phyloP scores from a whole-genome alignment of 164 flowering plant species.

The Tetracentron sinense region DNA sequence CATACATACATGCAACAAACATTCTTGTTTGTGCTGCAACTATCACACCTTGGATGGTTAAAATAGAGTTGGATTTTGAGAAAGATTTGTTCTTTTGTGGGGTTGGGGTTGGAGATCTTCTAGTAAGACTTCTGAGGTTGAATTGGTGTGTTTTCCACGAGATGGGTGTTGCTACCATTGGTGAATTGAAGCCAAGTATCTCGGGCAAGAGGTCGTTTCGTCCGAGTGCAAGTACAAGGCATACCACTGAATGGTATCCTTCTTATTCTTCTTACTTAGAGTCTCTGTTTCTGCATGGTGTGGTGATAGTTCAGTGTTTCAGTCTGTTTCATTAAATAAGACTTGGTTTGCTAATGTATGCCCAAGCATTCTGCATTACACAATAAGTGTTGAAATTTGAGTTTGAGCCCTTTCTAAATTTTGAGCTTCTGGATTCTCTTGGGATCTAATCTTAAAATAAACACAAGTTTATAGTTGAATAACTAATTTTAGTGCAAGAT shows the following conservation, averaged over 20 bases:
- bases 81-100: slow-evolving; percentile 4
- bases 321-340: not conserved
- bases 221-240: slow-evolving; percentile 66
- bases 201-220: slow-evolving; percentile 79
- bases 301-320: too few species aligned
- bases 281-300: too few species aligned
- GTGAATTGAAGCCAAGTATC: slow-evolving; percentile 75
- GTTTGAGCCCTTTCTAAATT: too few species aligned
- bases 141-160: slow-evolving; percentile 10
- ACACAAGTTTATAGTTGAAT: too few species aligned
- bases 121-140: not conserved
- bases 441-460: too few species aligned
- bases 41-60: not conserved
- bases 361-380: too few species aligned
- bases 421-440: too few species aligned
- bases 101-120: slow-evolving; percentile 8
- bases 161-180: slow-evolving; percentile 75
- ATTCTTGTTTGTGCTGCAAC: not conserved
- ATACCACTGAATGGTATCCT: slow-evolving; percentile 73
- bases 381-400: too few species aligned
- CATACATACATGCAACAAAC: not conserved
- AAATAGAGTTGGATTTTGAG: not conserved
- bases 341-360: not conserved
- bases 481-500: too few species aligned
- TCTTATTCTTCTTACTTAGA: not conserved